A percentile compares a stretch with the other conserved stretches of the same genome.
Conservation (phyloP, 202 grass and related monocot species). For the Setaria italica region DNA sequence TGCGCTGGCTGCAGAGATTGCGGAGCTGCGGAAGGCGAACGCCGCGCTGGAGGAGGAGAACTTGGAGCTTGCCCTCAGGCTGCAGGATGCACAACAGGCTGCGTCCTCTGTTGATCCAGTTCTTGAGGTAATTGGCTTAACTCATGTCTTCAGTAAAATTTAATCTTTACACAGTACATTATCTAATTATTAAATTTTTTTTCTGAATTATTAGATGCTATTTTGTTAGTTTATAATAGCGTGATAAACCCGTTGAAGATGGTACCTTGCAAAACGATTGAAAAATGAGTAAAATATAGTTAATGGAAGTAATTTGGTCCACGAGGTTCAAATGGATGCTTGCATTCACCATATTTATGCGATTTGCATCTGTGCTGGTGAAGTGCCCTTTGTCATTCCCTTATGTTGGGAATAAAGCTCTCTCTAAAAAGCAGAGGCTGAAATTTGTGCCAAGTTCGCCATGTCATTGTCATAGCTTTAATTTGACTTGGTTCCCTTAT, state of each 20-base stretch:
- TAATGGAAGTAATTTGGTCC: background rate
- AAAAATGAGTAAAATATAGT: background rate
- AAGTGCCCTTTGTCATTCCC: constrained; percentile 26
- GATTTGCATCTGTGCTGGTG: constrained; percentile 19
- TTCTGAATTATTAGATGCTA: background rate
- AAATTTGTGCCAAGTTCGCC: constrained; percentile 17
- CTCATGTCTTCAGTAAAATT: background rate
- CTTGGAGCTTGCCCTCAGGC: constrained; percentile 55
- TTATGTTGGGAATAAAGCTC: constrained; percentile 34
- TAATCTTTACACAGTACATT: background rate
- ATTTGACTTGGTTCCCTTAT: background rate
- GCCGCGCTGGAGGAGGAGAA: constrained; percentile 67
- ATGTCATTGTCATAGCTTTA: constrained; percentile 38
- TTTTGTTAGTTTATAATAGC: background rate
- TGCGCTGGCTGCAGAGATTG: constrained; percentile 56
- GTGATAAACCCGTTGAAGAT: background rate
- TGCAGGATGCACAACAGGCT: constrained; percentile 54
- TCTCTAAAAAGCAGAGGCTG: constrained; percentile 2
- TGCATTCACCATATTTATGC: background rate
- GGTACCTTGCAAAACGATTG: background rate
- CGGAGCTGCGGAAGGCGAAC: constrained; percentile 58
- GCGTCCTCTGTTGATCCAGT: constrained; percentile 29
- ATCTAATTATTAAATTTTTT: background rate
- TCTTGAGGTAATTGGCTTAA: constrained; percentile 44
- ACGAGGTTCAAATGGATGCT: background rate